phyloP scores from a whole-genome alignment of 2,329 filamentous ascomycete genomes.

The Fusarium compactum region DNA sequence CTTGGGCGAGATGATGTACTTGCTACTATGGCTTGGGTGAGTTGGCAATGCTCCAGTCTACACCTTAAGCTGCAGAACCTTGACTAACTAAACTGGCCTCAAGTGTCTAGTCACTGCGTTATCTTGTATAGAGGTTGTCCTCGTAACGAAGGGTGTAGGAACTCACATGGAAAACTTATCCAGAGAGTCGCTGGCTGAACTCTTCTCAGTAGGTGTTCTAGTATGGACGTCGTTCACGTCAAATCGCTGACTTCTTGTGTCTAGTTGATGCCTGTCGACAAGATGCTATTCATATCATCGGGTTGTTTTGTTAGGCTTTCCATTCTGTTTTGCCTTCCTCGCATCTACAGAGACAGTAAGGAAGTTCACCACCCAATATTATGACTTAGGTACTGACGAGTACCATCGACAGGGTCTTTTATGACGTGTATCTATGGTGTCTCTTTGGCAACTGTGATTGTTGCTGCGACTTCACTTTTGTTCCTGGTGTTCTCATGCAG shows the following conservation, averaged over 20 bases:
- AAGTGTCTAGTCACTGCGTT: conserved; percentile 30
- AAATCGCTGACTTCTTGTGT: not conserved
- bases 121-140: conserved; percentile 35
- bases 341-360: conserved; percentile 39
- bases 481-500: conserved; percentile 41
- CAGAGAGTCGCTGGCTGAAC: conserved; percentile 12
- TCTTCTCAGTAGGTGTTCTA: conserved; percentile 38
- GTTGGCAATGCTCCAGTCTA: not conserved
- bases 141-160: conserved; percentile 34
- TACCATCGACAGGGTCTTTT: conserved; percentile 22
- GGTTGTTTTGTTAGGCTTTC: conserved; percentile 42
- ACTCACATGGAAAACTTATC: conserved; percentile 29
- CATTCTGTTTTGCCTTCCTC: conserved; percentile 40
- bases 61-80: not conserved
- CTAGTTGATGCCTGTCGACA: conserved; percentile 34
- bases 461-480: conserved; percentile 34
- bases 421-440: conserved; percentile 29
- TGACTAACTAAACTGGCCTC: conserved; percentile 1
- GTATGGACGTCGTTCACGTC: not conserved
- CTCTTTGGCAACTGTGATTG: conserved; percentile 17
- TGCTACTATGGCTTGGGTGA: conserved; percentile 40
- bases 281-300: conserved; percentile 38
- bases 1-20: conserved; percentile 41
- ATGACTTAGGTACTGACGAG: not conserved
- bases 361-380: not conserved